These are phyloP conservation scores for Mycosphaerella arachidis DNA, from an alignment of 2,329 filamentous ascomycete species.

Conservation along the genomic window DNA sequence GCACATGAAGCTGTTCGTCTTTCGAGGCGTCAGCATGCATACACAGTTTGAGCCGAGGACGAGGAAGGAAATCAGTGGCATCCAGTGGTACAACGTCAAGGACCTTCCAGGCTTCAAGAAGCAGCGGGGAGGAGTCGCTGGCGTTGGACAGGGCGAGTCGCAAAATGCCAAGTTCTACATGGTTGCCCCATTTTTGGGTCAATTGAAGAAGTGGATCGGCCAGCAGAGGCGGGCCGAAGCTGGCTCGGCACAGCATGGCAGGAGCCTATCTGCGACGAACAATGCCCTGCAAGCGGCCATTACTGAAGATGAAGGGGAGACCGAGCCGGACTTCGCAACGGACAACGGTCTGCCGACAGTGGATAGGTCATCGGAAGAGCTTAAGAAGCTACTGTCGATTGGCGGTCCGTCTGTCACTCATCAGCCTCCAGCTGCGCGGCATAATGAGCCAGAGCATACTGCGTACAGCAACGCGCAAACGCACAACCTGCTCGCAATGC, in stretches of 20 bases:
- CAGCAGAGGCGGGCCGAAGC: constrained; percentile 70
- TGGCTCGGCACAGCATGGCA: constrained; percentile 12
- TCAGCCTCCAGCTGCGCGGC: constrained; percentile 32
- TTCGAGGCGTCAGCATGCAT: constrained; percentile 81
- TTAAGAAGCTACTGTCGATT: constrained; percentile 49
- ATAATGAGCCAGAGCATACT: background rate
- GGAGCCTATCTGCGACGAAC: constrained; percentile 9
- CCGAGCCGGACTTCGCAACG: constrained; percentile 10
- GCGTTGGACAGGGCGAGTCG: constrained; percentile 52
- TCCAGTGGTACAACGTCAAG: constrained; percentile 87
- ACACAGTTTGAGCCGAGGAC: constrained; percentile 85
- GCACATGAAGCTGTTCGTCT: constrained; percentile 87
- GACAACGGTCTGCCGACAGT: constrained; percentile 12
- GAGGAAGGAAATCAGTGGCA: constrained; percentile 95
- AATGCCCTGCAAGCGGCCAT: constrained; percentile 11
- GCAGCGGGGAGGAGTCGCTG: constrained; percentile 58
- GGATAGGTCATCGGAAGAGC: constrained; percentile 34
- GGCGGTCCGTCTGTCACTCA: constrained; percentile 20
- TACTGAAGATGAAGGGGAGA: constrained; percentile 21
- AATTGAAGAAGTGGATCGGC: constrained; percentile 85
- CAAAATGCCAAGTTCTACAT: constrained; percentile 93
- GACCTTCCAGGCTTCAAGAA: constrained; percentile 80
- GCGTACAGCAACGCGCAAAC: constrained; percentile 32
- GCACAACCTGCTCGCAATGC: constrained; percentile 53
- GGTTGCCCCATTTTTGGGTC: constrained; percentile 87